Conservation (phyloP, 1,139 yeast genomes). For the Schwanniomyces etchellsii region DNA sequence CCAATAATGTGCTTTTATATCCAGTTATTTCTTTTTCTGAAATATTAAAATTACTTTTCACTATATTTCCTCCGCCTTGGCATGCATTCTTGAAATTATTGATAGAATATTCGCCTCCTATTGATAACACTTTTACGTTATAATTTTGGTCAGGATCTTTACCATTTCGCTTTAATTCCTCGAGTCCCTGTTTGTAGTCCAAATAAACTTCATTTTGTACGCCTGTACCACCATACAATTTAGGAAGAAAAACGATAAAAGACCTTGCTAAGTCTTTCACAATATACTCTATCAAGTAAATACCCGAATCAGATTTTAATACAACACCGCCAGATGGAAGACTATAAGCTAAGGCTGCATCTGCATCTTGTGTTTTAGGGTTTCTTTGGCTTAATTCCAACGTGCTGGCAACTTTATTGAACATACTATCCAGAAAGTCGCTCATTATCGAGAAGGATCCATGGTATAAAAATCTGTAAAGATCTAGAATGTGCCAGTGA, state of each 20-base stretch:
- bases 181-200: conserved; percentile 42
- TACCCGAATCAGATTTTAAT: conserved; percentile 56
- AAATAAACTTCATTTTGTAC: conserved; percentile 49
- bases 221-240: conserved; percentile 51
- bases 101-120: conserved; percentile 33
- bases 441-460: conserved; percentile 70
- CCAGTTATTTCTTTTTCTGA: conserved; percentile 34
- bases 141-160: conserved; percentile 30
- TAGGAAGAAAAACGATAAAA: conserved; percentile 56
- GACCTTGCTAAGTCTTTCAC: conserved; percentile 62
- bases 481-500: conserved; percentile 81
- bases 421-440: conserved; percentile 32
- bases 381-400: conserved; percentile 17
- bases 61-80: conserved; percentile 10
- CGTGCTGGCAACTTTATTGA: conserved; percentile 25
- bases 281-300: conserved; percentile 64
- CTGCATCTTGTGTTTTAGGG: conserved; percentile 11
- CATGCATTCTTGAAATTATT: conserved; percentile 23
- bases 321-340: conserved; percentile 37
- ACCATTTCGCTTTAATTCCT: conserved; percentile 22
- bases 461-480: conserved; percentile 72
- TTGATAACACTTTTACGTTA: conserved; percentile 43
- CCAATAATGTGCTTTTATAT: conserved; percentile 41
- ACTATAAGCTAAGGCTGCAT: conserved; percentile 21
- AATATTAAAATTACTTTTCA: conserved; percentile 39